Percentiles rank a stretch among this genome's conserved stretches.
phyloP scores from a whole-genome alignment of 1,284 basidiomycete genomes.

The Tranzscheliella williamsii region DNA sequence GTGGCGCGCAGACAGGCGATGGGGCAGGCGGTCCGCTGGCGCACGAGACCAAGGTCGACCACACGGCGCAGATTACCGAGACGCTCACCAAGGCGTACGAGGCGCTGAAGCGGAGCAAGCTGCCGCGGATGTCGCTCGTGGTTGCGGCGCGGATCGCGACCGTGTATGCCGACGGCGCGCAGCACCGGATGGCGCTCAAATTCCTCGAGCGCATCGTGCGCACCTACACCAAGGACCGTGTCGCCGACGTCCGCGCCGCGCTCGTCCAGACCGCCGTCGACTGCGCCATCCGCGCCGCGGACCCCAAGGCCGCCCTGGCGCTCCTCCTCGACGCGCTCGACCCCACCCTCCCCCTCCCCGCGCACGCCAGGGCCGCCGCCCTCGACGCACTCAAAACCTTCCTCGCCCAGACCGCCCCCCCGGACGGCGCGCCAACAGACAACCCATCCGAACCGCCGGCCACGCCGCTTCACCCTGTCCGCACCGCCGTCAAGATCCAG shows the following conservation, averaged over 20 bases:
- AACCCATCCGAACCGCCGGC: too few species aligned
- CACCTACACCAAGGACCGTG: constrained; percentile 29
- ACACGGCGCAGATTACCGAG: constrained; percentile 38
- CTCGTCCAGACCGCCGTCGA: constrained; percentile 20
- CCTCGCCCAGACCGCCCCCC: too few species aligned
- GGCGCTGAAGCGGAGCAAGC: constrained; percentile 18
- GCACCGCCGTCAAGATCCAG: not conserved
- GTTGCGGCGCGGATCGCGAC: constrained; percentile 44
- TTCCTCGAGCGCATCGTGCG: constrained; percentile 48
- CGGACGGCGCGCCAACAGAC: too few species aligned
- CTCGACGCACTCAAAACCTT: not conserved
- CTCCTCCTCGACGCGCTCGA: constrained; percentile 9
- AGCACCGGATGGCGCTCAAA: constrained; percentile 40
- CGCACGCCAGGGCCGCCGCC: not conserved
- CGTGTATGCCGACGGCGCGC: constrained; percentile 29
- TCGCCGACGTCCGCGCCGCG: constrained; percentile 1
- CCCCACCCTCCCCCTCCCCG: not conserved
- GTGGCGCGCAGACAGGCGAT: not conserved
- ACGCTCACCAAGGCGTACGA: constrained; percentile 47
- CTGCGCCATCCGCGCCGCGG: constrained; percentile 8
- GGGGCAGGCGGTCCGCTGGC: constrained; percentile 7
- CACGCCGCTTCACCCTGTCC: too few species aligned
- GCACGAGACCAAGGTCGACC: constrained; percentile 49
- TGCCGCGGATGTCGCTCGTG: constrained; percentile 25
- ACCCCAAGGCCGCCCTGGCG: not conserved